Conservation (phyloP, 768 basidiomycete species). For the Amanita exitialis region DNA sequence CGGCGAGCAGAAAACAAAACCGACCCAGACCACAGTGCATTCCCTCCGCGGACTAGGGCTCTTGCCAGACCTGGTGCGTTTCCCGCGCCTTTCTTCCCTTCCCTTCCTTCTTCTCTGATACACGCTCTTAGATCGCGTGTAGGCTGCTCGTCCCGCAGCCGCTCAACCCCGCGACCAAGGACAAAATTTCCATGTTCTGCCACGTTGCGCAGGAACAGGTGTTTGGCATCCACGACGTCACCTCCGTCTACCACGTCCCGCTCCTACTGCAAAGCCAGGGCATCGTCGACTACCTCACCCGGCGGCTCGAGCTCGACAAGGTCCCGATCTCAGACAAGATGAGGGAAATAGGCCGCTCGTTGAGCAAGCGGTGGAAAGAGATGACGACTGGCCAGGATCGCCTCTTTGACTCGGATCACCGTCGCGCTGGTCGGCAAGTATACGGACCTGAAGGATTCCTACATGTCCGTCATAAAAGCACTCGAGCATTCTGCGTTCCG, state of each 20-base stretch:
- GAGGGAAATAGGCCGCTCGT: constrained; percentile 46
- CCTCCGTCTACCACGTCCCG: constrained; percentile 96
- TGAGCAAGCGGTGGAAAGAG: constrained; percentile 74
- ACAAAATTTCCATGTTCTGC: constrained; percentile 99
- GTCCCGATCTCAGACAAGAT: constrained; percentile 46
- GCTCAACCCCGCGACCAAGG: constrained; percentile 77
- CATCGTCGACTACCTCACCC: constrained; percentile 76
- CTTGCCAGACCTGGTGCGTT: constrained; percentile 79
- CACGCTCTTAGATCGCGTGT: constrained; percentile 71
- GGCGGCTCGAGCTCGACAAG: constrained; percentile 64
- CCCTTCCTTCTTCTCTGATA: neutral
- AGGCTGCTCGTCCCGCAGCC: constrained; percentile 73
- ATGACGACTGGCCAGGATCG: constrained; percentile 89
- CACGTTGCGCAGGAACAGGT: constrained; percentile 88
- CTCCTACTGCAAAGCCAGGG: constrained; percentile 87
- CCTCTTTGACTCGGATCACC: constrained; percentile 76
- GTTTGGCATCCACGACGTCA: constrained; percentile 91
- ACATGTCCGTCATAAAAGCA: constrained; percentile 96
- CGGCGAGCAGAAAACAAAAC: constrained; percentile 98
- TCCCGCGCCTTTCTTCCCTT: neutral
- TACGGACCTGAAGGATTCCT: constrained; percentile 93
- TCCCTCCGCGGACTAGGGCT: constrained; percentile 88
- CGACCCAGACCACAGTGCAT: constrained; percentile 94
- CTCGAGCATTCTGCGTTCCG: constrained; percentile 96
- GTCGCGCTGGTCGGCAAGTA: constrained; percentile 97